phyloP scores from a whole-genome alignment of 2,329 filamentous ascomycete species.

The Calonectria ilicicola region DNA sequence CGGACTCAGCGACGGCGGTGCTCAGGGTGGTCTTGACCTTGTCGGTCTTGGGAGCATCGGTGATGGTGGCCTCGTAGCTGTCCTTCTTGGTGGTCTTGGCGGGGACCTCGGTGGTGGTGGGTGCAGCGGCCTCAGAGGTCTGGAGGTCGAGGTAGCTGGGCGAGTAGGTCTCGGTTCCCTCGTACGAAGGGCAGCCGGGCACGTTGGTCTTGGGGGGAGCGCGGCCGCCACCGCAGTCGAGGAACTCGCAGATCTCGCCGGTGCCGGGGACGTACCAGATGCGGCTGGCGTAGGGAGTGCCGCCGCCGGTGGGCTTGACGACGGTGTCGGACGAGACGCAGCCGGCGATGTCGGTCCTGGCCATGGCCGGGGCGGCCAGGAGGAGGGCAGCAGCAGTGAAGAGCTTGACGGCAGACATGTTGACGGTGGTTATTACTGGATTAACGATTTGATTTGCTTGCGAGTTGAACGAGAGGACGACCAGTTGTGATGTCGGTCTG shows the following conservation, averaged over 20 bases:
- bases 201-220: constrained; percentile 73
- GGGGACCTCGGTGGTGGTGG: not conserved
- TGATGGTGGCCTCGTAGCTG: constrained; percentile 32
- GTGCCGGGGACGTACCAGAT: constrained; percentile 73
- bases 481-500: constrained; percentile 4
- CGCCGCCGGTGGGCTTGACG: constrained; percentile 42
- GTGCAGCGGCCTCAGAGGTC: constrained; percentile 35
- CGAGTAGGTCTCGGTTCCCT: constrained; percentile 66
- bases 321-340: constrained; percentile 56
- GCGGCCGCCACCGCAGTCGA: constrained; percentile 76
- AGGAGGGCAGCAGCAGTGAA: constrained; percentile 39
- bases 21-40: constrained; percentile 21
- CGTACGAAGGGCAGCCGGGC: constrained; percentile 69
- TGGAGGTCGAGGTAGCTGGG: constrained; percentile 59
- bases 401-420: constrained; percentile 42
- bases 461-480: constrained; percentile 12
- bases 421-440: not conserved
- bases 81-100: constrained; percentile 15
- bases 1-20: constrained; percentile 15
- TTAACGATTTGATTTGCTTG: too few relatives aligned
- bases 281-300: constrained; percentile 56
- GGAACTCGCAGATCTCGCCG: constrained; percentile 72
- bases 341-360: constrained; percentile 59
- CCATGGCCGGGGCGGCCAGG: constrained; percentile 50
- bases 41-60: constrained; percentile 22